Conservation (phyloP, 2,329 filamentous ascomycete genomes). For the Paradendryphiella salina region DNA sequence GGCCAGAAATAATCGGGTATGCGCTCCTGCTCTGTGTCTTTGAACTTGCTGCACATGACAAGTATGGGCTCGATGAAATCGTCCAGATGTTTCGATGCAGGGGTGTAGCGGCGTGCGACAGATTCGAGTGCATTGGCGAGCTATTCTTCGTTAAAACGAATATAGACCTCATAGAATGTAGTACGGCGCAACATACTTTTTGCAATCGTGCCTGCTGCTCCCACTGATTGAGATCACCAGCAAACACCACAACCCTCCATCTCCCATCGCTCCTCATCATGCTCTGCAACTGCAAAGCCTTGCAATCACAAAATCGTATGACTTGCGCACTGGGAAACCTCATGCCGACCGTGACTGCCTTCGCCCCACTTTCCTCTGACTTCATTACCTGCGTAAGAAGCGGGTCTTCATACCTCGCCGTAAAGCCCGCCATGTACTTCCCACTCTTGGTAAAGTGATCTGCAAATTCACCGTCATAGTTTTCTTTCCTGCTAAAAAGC, state of each 20-base stretch:
- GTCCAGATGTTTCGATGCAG: constrained; percentile 52
- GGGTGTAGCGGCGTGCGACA: constrained; percentile 52
- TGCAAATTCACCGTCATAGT: constrained; percentile 56
- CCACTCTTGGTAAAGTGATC: constrained; percentile 62
- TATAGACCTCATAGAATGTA: not conserved
- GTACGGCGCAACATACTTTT: constrained; percentile 39
- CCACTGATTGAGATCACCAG: constrained; percentile 48
- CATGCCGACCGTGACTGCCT: constrained; percentile 52
- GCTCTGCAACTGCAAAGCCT: constrained; percentile 56
- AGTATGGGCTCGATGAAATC: constrained; percentile 62
- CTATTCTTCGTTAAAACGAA: constrained; percentile 10
- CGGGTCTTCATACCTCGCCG: constrained; percentile 58
- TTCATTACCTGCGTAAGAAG: constrained; percentile 46
- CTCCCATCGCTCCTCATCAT: constrained; percentile 57
- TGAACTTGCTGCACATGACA: constrained; percentile 56
- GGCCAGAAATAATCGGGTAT: constrained; percentile 63
- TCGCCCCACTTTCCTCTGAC: constrained; percentile 45
- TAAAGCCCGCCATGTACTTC: constrained; percentile 64
- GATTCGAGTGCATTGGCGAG: constrained; percentile 24
- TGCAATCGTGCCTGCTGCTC: constrained; percentile 39
- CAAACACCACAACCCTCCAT: constrained; percentile 58
- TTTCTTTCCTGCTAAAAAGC: constrained; percentile 56
- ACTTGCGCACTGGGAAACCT: constrained; percentile 60
- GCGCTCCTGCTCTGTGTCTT: constrained; percentile 55
- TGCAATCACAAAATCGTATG: constrained; percentile 63